Base-by-base conservation (phyloP, 2,329 filamentous ascomycete species). In the Chaetothyriales sp. region DNA sequence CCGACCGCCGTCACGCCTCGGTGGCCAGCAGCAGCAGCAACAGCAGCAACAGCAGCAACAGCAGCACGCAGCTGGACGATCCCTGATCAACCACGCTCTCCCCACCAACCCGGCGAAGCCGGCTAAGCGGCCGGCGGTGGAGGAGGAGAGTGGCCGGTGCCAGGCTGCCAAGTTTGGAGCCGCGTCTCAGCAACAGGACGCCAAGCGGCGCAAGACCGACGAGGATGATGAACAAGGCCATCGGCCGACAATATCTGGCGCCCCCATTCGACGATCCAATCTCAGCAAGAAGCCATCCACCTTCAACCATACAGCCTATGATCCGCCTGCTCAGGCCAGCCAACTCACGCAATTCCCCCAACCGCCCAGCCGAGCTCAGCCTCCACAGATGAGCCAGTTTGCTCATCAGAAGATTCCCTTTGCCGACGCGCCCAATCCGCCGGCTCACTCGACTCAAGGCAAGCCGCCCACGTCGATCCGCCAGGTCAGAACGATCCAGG, bases 321-420 rank as follows among this genome's bases (percentile, higher is more conserved):
- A 63, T 47, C 61, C 69, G 75, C 33, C 33, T 40, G 33, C 33
- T 40, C 63, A 73, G 79, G 60, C 67, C 83, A 67, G 70, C 77
- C 6, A 80, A 79, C 0, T 76, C 84, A 48, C 81, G 79, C 63
- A 61, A 13, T 73, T 75, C 18, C 85, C 88, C 61, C 82, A 86
- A 58, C 77, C 80, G 60, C 74, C 70, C 45, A 73, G 77, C 58
- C 78, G 85, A 40, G 75, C 73, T 1, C 82, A 89, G 61, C 85
- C 85, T 1, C 73, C 89, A 63, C 87, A 92, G 60, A 89, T 90
- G 80, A 80, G 84, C n/a, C 86, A 90, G 64, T 82, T 90, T 54
- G 86, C 87, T 6, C 94, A 85, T 22, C 52, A 54, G n/a, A 82
- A 85, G 25, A 95, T 95, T 60, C 86, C 88, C 2, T 95, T 95